A percentile compares a stretch with the other conserved stretches of the same genome.
These are phyloP conservation scores for Plasmodium vivax DNA, from an alignment of 169 alveolate genomes.

Conservation along the genomic window DNA sequence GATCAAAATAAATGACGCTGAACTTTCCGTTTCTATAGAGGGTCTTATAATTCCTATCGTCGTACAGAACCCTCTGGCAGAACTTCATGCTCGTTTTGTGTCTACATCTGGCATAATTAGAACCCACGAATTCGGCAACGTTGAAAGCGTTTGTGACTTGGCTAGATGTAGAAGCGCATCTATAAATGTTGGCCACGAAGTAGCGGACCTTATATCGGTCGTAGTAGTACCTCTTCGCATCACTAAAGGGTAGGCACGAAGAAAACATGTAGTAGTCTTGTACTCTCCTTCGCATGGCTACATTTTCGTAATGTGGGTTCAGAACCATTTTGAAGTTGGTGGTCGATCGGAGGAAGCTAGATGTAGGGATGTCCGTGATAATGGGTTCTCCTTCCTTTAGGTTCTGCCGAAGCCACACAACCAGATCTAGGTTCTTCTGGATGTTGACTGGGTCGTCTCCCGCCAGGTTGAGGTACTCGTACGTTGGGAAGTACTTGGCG, in stretches of 20 bases:
- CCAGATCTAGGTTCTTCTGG: constrained; percentile 19
- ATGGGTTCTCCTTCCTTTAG: constrained; percentile 35
- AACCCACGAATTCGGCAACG: constrained; percentile 34
- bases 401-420: constrained; percentile 33
- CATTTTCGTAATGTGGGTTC: constrained; percentile 72
- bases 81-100: constrained; percentile 21
- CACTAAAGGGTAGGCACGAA: constrained; percentile 39
- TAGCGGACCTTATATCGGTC: constrained; percentile 55
- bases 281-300: constrained; percentile 27
- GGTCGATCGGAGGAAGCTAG: constrained; percentile 56
- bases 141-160: neutral
- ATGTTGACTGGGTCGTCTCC: constrained; percentile 4
- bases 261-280: constrained; percentile 62
- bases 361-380: constrained; percentile 62
- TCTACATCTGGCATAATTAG: constrained; percentile 57
- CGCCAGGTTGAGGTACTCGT: constrained; percentile 23
- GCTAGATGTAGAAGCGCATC: constrained; percentile 33
- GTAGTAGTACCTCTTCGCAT: constrained; percentile 43
- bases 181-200: constrained; percentile 27
- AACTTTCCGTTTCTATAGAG: constrained; percentile 56
- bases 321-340: constrained; percentile 48
- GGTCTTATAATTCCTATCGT: constrained; percentile 32
- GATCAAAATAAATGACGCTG: constrained; percentile 27
- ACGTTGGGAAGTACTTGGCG: constrained; percentile 43
- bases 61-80: constrained; percentile 34